Evolutionary conservation across 2,329 filamentous ascomycete species (phyloP).

Genomic region (Colletotrichum viniferum): DNA sequence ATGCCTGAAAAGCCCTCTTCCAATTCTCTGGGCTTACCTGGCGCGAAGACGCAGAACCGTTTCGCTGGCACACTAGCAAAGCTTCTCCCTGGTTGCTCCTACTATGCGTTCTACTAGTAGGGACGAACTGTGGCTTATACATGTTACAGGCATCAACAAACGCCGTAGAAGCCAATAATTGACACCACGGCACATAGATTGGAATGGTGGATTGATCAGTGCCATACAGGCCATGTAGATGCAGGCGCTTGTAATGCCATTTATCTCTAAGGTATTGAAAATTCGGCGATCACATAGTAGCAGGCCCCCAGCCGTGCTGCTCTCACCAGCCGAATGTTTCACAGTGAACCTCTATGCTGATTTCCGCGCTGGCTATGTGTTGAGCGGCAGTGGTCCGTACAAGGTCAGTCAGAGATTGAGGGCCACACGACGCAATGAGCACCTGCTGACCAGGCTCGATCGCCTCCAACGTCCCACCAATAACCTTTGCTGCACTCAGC

Average conservation of each 20-base stretch:
- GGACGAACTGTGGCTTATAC: background rate
- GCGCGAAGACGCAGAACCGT: background rate
- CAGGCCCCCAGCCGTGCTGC: background rate
- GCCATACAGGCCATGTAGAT: background rate
- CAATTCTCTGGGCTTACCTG: background rate
- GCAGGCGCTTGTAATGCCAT: background rate
- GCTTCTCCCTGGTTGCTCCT: background rate
- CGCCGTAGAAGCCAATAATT: background rate
- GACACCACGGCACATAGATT: background rate
- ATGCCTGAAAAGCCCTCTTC: background rate
- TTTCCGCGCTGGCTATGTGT: background rate
- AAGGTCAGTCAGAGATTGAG: background rate
- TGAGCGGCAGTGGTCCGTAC: background rate
- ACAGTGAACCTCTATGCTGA: constrained; percentile 1
- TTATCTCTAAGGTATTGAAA: background rate
- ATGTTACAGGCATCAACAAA: background rate
- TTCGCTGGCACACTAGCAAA: background rate
- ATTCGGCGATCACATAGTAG: background rate
- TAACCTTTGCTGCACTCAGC: constrained; percentile 45
- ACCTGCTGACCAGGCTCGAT: background rate
- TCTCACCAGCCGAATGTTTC: background rate
- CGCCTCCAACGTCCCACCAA: background rate
- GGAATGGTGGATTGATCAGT: background rate
- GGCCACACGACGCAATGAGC: background rate
- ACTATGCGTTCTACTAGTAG: background rate